Base-by-base conservation (phyloP, 495 filamentous ascomycete genomes). In the Penicillium silybi region DNA sequence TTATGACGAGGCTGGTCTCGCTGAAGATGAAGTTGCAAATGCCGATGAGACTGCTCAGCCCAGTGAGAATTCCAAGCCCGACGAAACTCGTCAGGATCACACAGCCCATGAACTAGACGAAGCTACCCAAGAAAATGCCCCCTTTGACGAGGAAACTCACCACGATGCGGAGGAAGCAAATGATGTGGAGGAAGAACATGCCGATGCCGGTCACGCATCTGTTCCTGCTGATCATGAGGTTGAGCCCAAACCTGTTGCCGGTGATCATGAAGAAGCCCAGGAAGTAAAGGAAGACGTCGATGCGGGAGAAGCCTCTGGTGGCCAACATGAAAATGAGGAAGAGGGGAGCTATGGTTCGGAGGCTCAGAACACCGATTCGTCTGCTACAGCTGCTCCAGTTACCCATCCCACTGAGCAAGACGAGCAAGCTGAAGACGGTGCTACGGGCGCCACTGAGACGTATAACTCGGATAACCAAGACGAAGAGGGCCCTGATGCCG, bases 361-460 rank as follows among this genome's bases (percentile, higher is more conserved):
- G 22, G 65, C 53, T 40, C 61, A 62, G 26, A 57, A 53, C 5
- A 67, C 64, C 15, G 68, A 69, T 35, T 71, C 70, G 4, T 66
- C 66, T 6, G 54, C 58, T 26, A 70, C 72, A 11, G 43, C 70
- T 29, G 58, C 54, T 22, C 51, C 58, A 10, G 22, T 61, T 6
- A 54, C 63, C 11, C 46, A 53, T 1, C 41, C 47, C 19, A 39
- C 48, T 38, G 54, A 61, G 16, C 32, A 52, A n/a, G 52, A 58
- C 19, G 58, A 55, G 39, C 44, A 54, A 38, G 20, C 40, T 27
- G 51, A 35, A n/a, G 59, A 59, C 20, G 57, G 47, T 42, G 48
- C 47, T 41, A 19, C 45, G 10, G 53, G 63, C 38, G 26, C 29
- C 22, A 20, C 18, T 15, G 27, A 48, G 10, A 32, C 22, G 18